These are phyloP conservation scores for Psilocybe azurescens DNA, from an alignment of 768 basidiomycete species.

Conservation along the genomic window DNA sequence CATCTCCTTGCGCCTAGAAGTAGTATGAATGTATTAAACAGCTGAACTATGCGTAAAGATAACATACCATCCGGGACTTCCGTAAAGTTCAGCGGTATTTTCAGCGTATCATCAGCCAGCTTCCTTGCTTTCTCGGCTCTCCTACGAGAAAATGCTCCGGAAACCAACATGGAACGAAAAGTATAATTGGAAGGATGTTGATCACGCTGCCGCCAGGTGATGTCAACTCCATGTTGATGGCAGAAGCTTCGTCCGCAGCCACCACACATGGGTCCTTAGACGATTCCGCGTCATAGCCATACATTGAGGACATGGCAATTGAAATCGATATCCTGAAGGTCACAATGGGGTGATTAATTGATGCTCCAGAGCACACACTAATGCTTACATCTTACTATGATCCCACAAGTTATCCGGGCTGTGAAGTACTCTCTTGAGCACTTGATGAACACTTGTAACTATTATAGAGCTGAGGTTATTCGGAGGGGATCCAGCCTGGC, in stretches of 20 bases:
- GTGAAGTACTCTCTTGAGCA: too few species aligned
- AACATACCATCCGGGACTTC: conserved; percentile 14
- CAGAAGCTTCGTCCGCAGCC: conserved; percentile 14
- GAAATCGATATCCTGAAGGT: too few species aligned
- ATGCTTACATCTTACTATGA: too few species aligned
- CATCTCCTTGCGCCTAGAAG: background rate
- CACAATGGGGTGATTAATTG: too few species aligned
- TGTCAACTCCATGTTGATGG: too few species aligned
- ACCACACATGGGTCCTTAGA: conserved; percentile 17
- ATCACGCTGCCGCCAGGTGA: conserved; percentile 11
- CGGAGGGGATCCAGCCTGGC: too few species aligned
- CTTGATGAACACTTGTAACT: too few species aligned
- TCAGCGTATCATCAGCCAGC: conserved; percentile 3
- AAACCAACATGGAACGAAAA: conserved; percentile 20
- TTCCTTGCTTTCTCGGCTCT: background rate
- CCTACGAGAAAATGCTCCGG: conserved; percentile 12
- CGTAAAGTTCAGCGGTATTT: conserved; percentile 13
- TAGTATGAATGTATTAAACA: too few species aligned
- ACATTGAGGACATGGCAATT: too few species aligned
- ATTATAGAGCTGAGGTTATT: too few species aligned
- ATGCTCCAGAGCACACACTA: too few species aligned
- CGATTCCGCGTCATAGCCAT: conserved; percentile 22
- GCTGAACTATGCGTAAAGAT: background rate
- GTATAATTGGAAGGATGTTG: conserved; percentile 20
- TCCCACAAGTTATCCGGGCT: too few species aligned